phyloP scores from a whole-genome alignment of 1,284 basidiomycete species.

The Cutaneotrichosporon arboriforme region DNA sequence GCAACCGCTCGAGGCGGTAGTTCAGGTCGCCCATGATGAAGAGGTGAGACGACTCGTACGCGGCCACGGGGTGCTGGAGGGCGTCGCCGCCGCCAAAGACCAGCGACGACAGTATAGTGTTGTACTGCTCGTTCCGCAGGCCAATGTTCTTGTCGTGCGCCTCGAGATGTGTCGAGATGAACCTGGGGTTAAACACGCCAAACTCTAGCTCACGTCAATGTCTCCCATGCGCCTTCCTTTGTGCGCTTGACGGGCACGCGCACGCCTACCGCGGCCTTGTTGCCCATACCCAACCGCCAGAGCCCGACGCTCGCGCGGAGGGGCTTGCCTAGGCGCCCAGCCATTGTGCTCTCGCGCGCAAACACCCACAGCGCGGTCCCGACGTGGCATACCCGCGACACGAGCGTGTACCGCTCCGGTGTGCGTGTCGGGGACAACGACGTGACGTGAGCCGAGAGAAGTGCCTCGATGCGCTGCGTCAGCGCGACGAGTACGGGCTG shows the following conservation, averaged over 20 bases:
- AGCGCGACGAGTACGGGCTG: slow-evolving; percentile 33
- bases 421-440: slow-evolving; percentile 26
- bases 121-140: slow-evolving; percentile 72
- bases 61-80: slow-evolving; percentile 53
- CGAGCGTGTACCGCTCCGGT: slow-evolving; percentile 34
- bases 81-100: slow-evolving; percentile 60
- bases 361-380: slow-evolving; percentile 47
- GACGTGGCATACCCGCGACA: slow-evolving; percentile 36
- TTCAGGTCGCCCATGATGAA: slow-evolving; percentile 88
- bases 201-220: slow-evolving; percentile 68
- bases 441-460: slow-evolving; percentile 42
- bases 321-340: slow-evolving; percentile 31
- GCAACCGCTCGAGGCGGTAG: slow-evolving; percentile 66
- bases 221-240: slow-evolving; percentile 60
- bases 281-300: slow-evolving; percentile 65
- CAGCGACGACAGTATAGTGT: slow-evolving; percentile 69
- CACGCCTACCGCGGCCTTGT: slow-evolving; percentile 90
- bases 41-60: slow-evolving; percentile 74
- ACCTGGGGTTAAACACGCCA: slow-evolving; percentile 55
- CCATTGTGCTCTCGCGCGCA: slow-evolving; percentile 35
- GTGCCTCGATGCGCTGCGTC: slow-evolving; percentile 37
- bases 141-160: slow-evolving; percentile 71
- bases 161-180: slow-evolving; percentile 84
- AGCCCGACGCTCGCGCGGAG: slow-evolving; percentile 31
- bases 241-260: slow-evolving; percentile 63